phyloP scores from a whole-genome alignment of 2,329 filamentous ascomycete species.

The Aspergillus amoenus region DNA sequence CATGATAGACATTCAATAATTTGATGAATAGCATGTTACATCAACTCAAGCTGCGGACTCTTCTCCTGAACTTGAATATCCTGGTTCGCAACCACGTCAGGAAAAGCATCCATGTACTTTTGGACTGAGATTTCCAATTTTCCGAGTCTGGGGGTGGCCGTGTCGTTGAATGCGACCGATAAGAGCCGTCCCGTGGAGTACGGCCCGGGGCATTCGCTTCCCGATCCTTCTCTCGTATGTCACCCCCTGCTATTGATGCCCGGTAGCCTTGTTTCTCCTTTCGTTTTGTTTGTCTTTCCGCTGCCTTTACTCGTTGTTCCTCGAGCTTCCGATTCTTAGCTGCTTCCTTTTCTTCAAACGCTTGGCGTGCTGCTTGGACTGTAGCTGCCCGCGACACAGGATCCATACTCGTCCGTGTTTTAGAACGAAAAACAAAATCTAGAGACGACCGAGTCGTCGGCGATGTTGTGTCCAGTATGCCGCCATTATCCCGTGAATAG shows the following conservation, averaged over 20 bases:
- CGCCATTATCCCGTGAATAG: conserved; percentile 51
- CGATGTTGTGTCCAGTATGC: conserved; percentile 50
- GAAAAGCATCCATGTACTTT: conserved; percentile 53
- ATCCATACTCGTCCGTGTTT: conserved; percentile 51
- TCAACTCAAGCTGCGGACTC: conserved; percentile 29
- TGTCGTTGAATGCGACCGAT: conserved; percentile 3
- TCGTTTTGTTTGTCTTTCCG: conserved; percentile 44
- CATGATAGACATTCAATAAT: background rate
- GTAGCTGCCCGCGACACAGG: conserved; percentile 55
- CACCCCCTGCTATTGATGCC: conserved; percentile 22
- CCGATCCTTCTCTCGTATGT: conserved; percentile 9
- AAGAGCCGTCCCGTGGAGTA: conserved; percentile 1
- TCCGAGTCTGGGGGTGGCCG: conserved; percentile 14
- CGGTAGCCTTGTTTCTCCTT: conserved; percentile 38
- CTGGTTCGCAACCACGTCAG: conserved; percentile 58
- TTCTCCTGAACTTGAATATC: conserved; percentile 51
- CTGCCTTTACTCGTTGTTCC: conserved; percentile 51
- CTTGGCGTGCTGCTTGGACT: conserved; percentile 56
- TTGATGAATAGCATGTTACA: background rate
- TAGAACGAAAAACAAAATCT: conserved; percentile 55
- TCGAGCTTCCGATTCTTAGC: conserved; percentile 56
- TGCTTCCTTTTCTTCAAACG: conserved; percentile 60
- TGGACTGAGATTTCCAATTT: conserved; percentile 34
- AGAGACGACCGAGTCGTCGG: conserved; percentile 57
- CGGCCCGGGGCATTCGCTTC: conserved; percentile 21